These are phyloP conservation scores for Cytospora leucostoma DNA, from an alignment of 2,329 filamentous ascomycete genomes.

Conservation along the genomic window DNA sequence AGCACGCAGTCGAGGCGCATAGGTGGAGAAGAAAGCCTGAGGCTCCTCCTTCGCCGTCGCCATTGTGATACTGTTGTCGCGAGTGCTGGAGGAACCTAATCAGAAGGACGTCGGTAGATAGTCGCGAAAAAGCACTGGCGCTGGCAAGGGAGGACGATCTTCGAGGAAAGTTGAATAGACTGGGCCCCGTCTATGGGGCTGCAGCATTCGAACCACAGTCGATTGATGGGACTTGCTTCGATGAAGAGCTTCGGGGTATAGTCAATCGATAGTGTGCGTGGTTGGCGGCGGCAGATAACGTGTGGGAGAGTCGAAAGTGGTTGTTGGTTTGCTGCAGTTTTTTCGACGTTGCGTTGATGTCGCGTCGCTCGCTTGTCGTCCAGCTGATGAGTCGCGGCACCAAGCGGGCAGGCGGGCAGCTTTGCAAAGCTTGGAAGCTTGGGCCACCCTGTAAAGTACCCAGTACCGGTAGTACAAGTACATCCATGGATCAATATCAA, in stretches of 20 bases:
- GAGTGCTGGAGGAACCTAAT: too few species aligned
- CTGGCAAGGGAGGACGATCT: conserved; percentile 15
- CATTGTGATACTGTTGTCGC: conserved; percentile 41
- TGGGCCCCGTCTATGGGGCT: conserved; percentile 19
- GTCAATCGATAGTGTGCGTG: neutral
- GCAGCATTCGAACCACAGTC: conserved; percentile 10
- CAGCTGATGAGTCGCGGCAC: conserved; percentile 4
- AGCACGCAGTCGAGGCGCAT: conserved; percentile 84
- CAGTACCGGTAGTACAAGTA: too few species aligned
- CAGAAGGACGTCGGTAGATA: too few species aligned
- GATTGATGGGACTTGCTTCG: neutral
- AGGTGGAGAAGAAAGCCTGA: conserved; percentile 87
- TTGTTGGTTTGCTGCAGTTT: conserved; percentile 17
- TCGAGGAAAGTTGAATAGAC: conserved; percentile 13
- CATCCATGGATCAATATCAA: neutral
- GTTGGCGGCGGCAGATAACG: neutral
- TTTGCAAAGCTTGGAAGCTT: conserved; percentile 2
- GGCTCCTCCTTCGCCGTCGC: conserved; percentile 51
- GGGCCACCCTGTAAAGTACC: conserved; percentile 11
- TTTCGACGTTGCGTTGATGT: conserved; percentile 23
- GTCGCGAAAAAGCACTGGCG: conserved; percentile 3
- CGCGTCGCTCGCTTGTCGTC: conserved; percentile 20
- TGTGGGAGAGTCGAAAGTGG: conserved; percentile 3
- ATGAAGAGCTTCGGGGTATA: neutral
- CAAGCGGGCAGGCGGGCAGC: neutral